phyloP scores from a whole-genome alignment of 2,329 filamentous ascomycete genomes.

The Fusarium guadeloupense region DNA sequence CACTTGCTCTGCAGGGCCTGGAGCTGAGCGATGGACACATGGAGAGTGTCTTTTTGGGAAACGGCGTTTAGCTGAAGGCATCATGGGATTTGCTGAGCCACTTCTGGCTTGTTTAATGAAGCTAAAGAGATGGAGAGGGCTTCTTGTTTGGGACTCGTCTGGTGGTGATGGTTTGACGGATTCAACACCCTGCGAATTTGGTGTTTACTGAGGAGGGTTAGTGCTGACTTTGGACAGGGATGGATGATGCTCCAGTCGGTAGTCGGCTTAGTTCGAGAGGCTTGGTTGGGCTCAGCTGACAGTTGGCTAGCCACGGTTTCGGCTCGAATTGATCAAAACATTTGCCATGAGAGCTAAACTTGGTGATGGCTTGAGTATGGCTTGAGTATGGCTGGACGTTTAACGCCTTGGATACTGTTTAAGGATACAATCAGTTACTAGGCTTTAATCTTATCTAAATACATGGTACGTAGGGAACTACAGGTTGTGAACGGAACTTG shows the following conservation, averaged over 20 bases:
- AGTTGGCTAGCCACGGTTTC: too few species aligned
- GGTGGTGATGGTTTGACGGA: not conserved
- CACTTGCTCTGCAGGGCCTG: not conserved
- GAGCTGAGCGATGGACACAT: not conserved
- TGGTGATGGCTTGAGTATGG: too few species aligned
- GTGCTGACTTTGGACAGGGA: constrained; percentile 14
- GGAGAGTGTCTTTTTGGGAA: not conserved
- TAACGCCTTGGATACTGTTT: too few species aligned
- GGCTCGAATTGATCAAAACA: too few species aligned
- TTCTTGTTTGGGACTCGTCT: not conserved
- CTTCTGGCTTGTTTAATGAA: not conserved
- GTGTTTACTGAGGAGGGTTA: not conserved
- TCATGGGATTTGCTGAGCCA: not conserved
- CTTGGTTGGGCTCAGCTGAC: too few species aligned
- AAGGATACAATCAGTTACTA: too few species aligned
- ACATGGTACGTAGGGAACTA: too few species aligned
- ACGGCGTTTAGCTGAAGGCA: not conserved
- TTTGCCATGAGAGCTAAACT: too few species aligned
- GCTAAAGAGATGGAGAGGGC: not conserved
- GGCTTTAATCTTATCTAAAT: too few species aligned
- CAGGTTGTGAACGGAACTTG: too few species aligned
- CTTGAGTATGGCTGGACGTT: too few species aligned
- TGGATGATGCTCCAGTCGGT: not conserved
- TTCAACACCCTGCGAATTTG: not conserved
- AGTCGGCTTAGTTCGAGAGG: too few species aligned